Conservation (phyloP, 495 filamentous ascomycete species). For the Beverwykella pulmonaria region DNA sequence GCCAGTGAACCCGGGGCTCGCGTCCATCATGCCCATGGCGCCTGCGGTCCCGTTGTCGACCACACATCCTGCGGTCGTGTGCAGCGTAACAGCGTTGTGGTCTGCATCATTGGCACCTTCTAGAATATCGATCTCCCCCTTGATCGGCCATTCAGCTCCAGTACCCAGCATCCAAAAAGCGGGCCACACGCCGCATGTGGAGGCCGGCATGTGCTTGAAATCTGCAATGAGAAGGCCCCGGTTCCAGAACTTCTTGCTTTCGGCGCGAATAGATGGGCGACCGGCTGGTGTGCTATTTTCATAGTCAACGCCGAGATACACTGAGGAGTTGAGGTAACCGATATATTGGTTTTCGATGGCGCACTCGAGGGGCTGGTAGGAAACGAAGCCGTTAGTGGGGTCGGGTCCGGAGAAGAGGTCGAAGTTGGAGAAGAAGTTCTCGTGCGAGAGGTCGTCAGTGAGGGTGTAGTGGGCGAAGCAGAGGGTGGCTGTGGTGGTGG, state of each 20-base stretch:
- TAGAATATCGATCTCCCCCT: conserved; percentile 49
- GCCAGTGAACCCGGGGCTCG: conserved; percentile 15
- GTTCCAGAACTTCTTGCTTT: conserved; percentile 36
- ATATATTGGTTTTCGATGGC: conserved; percentile 27
- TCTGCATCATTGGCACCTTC: conserved; percentile 41
- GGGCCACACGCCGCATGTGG: conserved; percentile 41
- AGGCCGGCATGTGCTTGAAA: conserved; percentile 41
- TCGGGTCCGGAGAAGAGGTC: conserved; percentile 49
- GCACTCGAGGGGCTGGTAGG: conserved; percentile 28
- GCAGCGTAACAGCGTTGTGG: conserved; percentile 42
- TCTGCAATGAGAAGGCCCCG: conserved; percentile 40
- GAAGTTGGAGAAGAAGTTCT: conserved; percentile 58
- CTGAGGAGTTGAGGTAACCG: conserved; percentile 28
- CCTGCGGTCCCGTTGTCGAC: conserved; percentile 23
- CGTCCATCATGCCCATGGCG: background rate
- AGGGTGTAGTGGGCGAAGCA: conserved; percentile 47
- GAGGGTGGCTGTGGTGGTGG: conserved; percentile 29
- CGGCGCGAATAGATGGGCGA: conserved; percentile 38
- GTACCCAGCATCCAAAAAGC: conserved; percentile 41
- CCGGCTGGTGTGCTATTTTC: conserved; percentile 33
- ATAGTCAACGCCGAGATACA: conserved; percentile 44
- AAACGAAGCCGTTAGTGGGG: conserved; percentile 42
- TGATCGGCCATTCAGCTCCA: conserved; percentile 59
- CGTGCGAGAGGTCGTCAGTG: conserved; percentile 50
- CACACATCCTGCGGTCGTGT: conserved; percentile 39